These are phyloP conservation scores for Tylopilus sp. DNA, from an alignment of 1,284 basidiomycete species.

Conservation along the genomic window DNA sequence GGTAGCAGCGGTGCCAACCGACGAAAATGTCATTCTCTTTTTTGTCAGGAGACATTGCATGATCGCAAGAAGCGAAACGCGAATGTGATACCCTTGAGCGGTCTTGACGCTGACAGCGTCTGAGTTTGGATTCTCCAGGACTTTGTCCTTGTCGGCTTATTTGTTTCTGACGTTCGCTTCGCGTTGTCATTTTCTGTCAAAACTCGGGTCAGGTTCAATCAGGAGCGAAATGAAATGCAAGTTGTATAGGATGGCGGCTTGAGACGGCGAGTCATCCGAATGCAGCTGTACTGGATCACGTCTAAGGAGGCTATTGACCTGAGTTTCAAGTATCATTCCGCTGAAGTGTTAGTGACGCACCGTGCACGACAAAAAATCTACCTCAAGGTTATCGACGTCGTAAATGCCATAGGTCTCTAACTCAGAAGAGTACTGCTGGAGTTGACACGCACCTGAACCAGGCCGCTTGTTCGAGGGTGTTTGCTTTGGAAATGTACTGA, in stretches of 20 bases:
- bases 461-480: not conserved
- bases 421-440: too few species aligned
- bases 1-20: constrained; percentile 28
- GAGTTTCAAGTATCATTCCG: not conserved
- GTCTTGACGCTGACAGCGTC: not conserved
- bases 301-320: not conserved
- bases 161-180: not conserved
- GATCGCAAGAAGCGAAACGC: too few species aligned
- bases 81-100: too few species aligned
- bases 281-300: not conserved
- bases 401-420: too few species aligned
- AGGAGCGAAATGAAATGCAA: not conserved
- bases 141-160: not conserved
- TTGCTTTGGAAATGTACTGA: not conserved
- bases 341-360: not conserved
- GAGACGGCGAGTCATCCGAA: not conserved
- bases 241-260: not conserved
- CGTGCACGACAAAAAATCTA: not conserved
- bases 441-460: too few species aligned
- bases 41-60: too few species aligned
- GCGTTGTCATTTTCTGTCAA: not conserved
- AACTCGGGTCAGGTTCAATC: not conserved
- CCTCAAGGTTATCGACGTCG: too few species aligned
- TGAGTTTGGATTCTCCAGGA: not conserved
- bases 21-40: too few species aligned